Percentiles rank a stretch among this genome's conserved stretches.
These are phyloP conservation scores for Bifiguratus adelaidae DNA, from an alignment of 192 early-diverging fungal genomes.

Conservation along the genomic window DNA sequence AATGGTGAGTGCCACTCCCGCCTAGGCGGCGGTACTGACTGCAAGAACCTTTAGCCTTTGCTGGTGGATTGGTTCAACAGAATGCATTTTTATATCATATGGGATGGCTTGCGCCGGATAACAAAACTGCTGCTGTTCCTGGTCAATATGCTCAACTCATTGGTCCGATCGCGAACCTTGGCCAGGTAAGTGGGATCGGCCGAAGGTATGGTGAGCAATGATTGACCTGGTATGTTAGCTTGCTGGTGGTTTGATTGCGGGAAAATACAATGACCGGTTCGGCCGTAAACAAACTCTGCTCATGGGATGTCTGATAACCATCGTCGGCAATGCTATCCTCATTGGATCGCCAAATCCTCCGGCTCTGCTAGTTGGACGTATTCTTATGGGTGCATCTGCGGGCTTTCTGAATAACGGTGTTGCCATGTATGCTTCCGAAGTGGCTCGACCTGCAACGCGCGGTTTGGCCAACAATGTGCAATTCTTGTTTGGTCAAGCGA, in stretches of 20 bases:
- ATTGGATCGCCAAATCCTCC: constrained; percentile 2
- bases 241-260: constrained; percentile 1
- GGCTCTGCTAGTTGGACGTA: constrained; percentile 1
- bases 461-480: constrained; percentile 6
- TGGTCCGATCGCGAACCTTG: neutral
- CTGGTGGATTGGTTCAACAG: constrained; percentile 4
- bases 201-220: neutral
- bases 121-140: neutral
- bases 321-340: neutral
- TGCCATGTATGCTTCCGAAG: constrained; percentile 2
- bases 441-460: neutral
- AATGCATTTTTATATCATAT: constrained; percentile 2
- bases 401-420: constrained; percentile 5
- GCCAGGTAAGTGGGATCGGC: neutral
- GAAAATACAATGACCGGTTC: neutral
- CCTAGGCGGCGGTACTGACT: neutral
- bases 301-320: neutral
- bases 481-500: constrained; percentile 6
- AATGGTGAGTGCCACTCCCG: neutral
- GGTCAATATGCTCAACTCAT: neutral
- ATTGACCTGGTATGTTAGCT: neutral
- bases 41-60: neutral
- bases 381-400: constrained; percentile 4
- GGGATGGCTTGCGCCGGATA: too few relatives aligned
- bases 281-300: neutral